Evolutionary conservation across 202 grass and related monocot genomes (phyloP), one percentile per base, ranked within the genome.

Genomic region (Eragrostis tef): DNA sequence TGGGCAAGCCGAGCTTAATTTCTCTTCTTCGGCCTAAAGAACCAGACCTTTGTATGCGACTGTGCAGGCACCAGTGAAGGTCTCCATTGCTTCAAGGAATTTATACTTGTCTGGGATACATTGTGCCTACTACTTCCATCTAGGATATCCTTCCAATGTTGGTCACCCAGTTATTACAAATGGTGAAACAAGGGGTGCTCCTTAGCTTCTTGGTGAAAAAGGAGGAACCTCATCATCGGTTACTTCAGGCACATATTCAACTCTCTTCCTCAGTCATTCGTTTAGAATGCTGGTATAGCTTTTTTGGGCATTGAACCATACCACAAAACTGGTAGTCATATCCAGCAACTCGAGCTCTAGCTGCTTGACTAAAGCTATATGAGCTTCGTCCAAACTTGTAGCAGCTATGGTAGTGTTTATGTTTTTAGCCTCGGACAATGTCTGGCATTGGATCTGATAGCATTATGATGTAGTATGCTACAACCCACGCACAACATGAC

Each of bases 381-480:
- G 85, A 73, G 64, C 20, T 88, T 87, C 72, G 52, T n/a, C 79
- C 60, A 87, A 74, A 56, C 74, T 83, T 80, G n/a, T n/a, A 74
- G 43, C 17, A n/a, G 73, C 44, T 43, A 91, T 39, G 24, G 9
- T 78, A 6, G 68, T 77, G 60, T 93, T 69, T 22, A 89, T 61
- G 36, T 44, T 24, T 80, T 82, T 86, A 67, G 79, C 88, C 86
- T 91, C 71, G 56, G 77, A 91, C 63, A 91, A 61, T 43, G 87
- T 91, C 5, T 77, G 79, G 14, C 58, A 74, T 24, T 97, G 94
- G 58, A 89, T 83, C n/a, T 84, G 75, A 77, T 97, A 87, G 59
- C 94, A 91, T 79, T 93, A 77, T 73, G 77, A 78, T 85, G 91
- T 91, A n/a, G 79, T 56, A 69, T 86, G 71, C 94, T 88, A 97